Percentiles rank a stretch among this genome's conserved stretches.
Conservation (phyloP, 164 flowering plant species). For the Vitis cinerea region DNA sequence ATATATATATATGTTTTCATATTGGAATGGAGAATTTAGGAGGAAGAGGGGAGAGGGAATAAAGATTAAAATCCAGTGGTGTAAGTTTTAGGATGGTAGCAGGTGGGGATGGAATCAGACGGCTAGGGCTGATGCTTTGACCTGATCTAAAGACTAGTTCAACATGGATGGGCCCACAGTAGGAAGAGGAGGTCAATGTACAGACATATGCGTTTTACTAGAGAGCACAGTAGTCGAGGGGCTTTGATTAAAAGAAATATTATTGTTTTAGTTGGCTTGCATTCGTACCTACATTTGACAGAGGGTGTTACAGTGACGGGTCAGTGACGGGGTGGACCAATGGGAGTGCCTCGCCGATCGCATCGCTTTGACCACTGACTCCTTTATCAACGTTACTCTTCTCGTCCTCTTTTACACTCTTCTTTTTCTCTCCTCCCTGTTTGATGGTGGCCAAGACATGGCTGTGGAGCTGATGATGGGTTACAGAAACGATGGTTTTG, state of each 20-base stretch:
- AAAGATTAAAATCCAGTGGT: no score
- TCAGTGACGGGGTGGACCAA: conserved; percentile 8
- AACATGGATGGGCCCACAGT: neutral
- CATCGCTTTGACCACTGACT: conserved; percentile 21
- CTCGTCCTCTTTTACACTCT: conserved; percentile 3
- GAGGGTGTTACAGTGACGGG: conserved; percentile 12
- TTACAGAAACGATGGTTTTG: conserved; percentile 22
- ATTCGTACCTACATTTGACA: conserved; percentile 19
- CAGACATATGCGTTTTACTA: neutral
- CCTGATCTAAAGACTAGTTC: neutral
- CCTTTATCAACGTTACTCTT: conserved; percentile 16
- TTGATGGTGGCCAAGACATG: conserved; percentile 35
- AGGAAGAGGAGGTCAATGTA: conserved; percentile 7
- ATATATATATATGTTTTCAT: no score
- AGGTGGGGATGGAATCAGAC: neutral
- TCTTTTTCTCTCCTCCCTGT: neutral
- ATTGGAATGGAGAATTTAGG: no score
- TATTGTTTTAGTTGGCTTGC: conserved; percentile 5
- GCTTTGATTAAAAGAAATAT: neutral
- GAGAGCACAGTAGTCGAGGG: neutral
- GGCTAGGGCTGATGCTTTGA: conserved; percentile 11
- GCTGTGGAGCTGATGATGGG: conserved; percentile 71
- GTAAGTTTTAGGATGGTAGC: no score
- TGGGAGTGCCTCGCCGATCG: neutral
- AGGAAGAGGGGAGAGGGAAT: no score